phyloP scores from a whole-genome alignment of 2,329 filamentous ascomycete species.

The Didymella segeticola region DNA sequence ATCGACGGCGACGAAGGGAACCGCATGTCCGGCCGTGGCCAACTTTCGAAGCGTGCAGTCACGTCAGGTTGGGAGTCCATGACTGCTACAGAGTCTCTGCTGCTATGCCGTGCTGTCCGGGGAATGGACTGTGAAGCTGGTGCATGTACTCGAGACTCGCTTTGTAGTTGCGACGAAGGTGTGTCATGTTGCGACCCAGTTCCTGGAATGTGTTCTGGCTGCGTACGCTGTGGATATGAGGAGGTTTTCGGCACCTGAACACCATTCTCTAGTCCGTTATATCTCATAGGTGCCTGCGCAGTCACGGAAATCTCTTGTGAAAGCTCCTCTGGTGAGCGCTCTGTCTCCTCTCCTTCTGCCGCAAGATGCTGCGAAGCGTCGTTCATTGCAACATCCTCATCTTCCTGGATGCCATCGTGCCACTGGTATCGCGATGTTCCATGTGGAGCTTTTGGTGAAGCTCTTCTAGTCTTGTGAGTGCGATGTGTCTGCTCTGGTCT shows the following conservation, averaged over 20 bases:
- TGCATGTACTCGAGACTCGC: slow-evolving; percentile 25
- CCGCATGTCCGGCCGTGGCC: slow-evolving; percentile 30
- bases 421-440: slow-evolving; percentile 17
- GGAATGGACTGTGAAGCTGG: slow-evolving; percentile 26
- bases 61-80: slow-evolving; percentile 55
- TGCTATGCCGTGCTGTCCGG: slow-evolving; percentile 30
- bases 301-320: slow-evolving; percentile 28
- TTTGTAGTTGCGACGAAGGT: slow-evolving; percentile 31
- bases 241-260: slow-evolving; percentile 49
- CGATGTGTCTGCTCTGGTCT: neutral
- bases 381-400: slow-evolving; percentile 32
- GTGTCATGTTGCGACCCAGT: slow-evolving; percentile 28
- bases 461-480: neutral
- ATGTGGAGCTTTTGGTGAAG: neutral
- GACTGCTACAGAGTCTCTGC: slow-evolving; percentile 50
- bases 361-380: slow-evolving; percentile 24
- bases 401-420: slow-evolving; percentile 24
- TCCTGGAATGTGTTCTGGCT: slow-evolving; percentile 27
- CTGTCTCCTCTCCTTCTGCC: slow-evolving; percentile 23
- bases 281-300: slow-evolving; percentile 20
- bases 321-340: slow-evolving; percentile 44
- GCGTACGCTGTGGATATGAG: slow-evolving; percentile 41
- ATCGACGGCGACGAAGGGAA: slow-evolving; percentile 48
- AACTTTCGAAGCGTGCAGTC: slow-evolving; percentile 31
- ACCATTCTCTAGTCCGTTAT: slow-evolving; percentile 26